These are phyloP conservation scores for Fomitopsis schrenkii DNA, from an alignment of 1,284 basidiomycete species.

Conservation along the genomic window DNA sequence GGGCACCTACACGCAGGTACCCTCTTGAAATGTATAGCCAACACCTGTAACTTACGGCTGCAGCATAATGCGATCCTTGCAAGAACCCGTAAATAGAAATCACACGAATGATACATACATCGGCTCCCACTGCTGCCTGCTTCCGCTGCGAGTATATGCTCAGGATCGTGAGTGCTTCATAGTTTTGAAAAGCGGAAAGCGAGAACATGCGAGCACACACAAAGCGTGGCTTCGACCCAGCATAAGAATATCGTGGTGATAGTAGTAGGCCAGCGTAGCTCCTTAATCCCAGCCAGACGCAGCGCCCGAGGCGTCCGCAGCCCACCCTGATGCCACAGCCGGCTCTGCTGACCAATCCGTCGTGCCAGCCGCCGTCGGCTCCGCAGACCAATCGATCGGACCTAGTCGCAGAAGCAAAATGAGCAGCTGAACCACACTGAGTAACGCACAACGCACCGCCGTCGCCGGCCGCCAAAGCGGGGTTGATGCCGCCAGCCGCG, in stretches of 20 bases:
- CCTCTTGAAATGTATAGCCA: background rate
- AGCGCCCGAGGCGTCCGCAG: conserved; percentile 44
- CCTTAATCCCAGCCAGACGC: conserved; percentile 56
- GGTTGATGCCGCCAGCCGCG: conserved; percentile 69
- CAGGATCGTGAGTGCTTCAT: background rate
- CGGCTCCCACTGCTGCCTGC: background rate
- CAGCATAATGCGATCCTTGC: background rate
- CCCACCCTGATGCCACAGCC: conserved; percentile 53
- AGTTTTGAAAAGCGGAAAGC: conserved; percentile 4
- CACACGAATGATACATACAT: background rate
- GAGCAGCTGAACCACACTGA: background rate
- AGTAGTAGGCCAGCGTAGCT: conserved; percentile 7
- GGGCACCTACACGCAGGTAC: background rate
- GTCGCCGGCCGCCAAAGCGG: conserved; percentile 65
- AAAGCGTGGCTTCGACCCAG: conserved; percentile 23
- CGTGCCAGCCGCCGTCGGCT: conserved; percentile 46
- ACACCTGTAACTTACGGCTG: background rate
- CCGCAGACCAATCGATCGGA: conserved; percentile 84
- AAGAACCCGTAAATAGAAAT: background rate
- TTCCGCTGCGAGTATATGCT: background rate
- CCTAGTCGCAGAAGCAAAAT: conserved; percentile 34
- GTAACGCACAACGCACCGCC: conserved; percentile 46
- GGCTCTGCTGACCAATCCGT: conserved; percentile 88
- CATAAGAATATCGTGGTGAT: conserved; percentile 19
- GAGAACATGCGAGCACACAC: conserved; percentile 17